phyloP scores from a whole-genome alignment of 139 green algal genomes.

The Picochlorum costavermella region DNA sequence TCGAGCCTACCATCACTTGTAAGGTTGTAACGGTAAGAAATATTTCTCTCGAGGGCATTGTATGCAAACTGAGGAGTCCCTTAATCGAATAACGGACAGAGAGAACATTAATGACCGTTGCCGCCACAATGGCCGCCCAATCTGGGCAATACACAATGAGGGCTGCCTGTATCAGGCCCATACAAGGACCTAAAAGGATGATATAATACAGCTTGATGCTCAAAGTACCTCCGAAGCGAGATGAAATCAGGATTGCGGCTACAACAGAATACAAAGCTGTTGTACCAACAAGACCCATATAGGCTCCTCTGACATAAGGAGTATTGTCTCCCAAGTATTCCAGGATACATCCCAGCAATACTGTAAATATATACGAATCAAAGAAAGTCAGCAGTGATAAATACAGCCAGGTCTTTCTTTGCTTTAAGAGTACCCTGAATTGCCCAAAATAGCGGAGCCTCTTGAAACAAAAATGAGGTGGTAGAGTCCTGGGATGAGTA shows the following conservation, averaged over 20 bases:
- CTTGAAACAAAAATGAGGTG: background rate
- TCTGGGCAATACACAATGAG: conserved; percentile 1
- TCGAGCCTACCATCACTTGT: background rate
- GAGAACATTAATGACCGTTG: background rate
- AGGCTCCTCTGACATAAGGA: background rate
- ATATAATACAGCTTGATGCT: background rate
- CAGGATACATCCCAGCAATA: background rate
- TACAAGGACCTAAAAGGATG: background rate
- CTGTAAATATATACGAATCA: background rate
- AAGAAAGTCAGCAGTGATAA: background rate
- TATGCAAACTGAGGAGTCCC: background rate
- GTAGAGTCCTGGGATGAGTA: background rate
- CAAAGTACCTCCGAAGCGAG: background rate
- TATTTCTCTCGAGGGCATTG: conserved; percentile 2
- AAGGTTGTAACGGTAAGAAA: background rate
- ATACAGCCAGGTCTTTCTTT: background rate
- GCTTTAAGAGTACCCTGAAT: background rate
- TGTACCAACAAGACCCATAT: background rate
- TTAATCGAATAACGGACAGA: background rate
- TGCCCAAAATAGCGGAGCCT: background rate
- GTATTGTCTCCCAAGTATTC: background rate
- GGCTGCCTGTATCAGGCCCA: background rate
- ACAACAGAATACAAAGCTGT: background rate
- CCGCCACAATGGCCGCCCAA: background rate
- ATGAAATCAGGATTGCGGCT: background rate